phyloP scores from a whole-genome alignment of 1,284 basidiomycete genomes.

The Ganoderma boninense region DNA sequence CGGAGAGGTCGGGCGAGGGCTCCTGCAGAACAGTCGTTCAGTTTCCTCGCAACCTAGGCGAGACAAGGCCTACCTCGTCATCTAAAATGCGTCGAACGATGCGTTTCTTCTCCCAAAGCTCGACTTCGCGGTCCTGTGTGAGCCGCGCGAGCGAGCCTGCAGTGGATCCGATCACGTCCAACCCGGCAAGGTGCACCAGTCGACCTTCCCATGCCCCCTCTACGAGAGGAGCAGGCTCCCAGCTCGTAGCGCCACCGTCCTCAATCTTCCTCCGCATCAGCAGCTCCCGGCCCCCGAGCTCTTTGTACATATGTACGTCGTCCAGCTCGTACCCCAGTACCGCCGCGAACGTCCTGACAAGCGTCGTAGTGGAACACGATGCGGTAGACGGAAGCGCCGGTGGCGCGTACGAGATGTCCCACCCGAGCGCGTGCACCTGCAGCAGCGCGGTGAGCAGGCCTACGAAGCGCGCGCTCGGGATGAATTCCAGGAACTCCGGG shows the following conservation, averaged over 20 bases:
- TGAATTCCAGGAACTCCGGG: conserved; percentile 36
- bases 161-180: conserved; percentile 70
- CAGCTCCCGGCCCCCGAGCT: conserved; percentile 70
- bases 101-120: conserved; percentile 68
- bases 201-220: conserved; percentile 65
- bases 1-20: conserved; percentile 51
- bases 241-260: conserved; percentile 58
- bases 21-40: conserved; percentile 39
- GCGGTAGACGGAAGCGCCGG: conserved; percentile 46
- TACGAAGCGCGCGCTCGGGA: conserved; percentile 43
- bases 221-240: conserved; percentile 68
- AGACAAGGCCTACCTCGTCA: conserved; percentile 51
- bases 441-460: conserved; percentile 45
- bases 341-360: conserved; percentile 51
- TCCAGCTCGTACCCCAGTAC: conserved; percentile 67
- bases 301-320: conserved; percentile 70
- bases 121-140: conserved; percentile 65
- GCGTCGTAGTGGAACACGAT: conserved; percentile 45
- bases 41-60: background rate
- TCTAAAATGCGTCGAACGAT: conserved; percentile 57
- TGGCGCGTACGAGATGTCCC: conserved; percentile 47
- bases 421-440: conserved; percentile 47
- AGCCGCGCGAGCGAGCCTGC: conserved; percentile 67
- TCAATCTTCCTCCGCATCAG: conserved; percentile 64
- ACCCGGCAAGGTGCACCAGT: conserved; percentile 64